Conservation (phyloP, 163 green algal species). For the Coccomyxa subellipsoidea region DNA sequence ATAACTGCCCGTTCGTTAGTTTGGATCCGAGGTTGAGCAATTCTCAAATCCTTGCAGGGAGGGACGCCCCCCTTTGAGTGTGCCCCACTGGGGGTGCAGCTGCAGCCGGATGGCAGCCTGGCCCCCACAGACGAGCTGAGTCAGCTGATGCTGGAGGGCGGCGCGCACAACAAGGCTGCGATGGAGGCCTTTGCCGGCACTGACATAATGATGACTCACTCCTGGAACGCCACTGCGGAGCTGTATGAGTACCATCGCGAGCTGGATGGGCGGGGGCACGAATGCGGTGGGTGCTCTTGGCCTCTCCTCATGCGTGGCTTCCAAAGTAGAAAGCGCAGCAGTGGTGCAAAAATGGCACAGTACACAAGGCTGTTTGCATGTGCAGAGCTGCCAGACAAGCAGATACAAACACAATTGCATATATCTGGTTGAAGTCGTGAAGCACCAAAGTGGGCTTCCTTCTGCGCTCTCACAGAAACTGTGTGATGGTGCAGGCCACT, state of each 20-base stretch:
- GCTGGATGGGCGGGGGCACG: not conserved
- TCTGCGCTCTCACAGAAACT: not conserved
- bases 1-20: no score
- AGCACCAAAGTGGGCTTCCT: no score
- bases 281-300: not conserved
- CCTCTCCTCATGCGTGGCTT: not conserved
- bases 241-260: constrained; percentile 6
- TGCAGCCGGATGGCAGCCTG: not conserved
- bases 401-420: not conserved
- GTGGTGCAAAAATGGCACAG: no score
- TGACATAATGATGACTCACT: not conserved
- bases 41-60: no score
- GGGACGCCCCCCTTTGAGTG: not conserved
- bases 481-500: not conserved
- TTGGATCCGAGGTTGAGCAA: no score
- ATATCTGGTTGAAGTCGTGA: not conserved
- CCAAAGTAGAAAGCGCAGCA: no score
- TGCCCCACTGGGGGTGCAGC: not conserved
- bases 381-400: not conserved
- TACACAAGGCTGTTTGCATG: not conserved
- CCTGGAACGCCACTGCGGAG: constrained; percentile 7
- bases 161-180: constrained; percentile 5
- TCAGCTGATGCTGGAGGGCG: constrained; percentile 6
- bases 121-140: not conserved
- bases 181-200: not conserved